Evolutionary conservation across 495 filamentous ascomycete species (phyloP).

Genomic region (Aspergillus egyptiacus): DNA sequence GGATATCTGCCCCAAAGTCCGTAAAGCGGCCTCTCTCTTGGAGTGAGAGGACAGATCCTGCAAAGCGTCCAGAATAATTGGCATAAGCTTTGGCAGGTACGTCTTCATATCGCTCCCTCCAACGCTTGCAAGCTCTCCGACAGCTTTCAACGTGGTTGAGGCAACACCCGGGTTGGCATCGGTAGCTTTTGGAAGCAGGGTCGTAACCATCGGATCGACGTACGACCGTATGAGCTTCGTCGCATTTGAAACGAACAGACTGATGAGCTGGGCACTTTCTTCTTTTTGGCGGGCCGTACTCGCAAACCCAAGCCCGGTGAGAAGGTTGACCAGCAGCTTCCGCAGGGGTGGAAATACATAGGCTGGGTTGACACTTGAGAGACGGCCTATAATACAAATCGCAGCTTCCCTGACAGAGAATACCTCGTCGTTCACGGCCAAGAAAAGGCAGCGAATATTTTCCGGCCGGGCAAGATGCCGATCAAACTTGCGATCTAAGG

Average conservation of each 20-base stretch:
- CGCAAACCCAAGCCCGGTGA: constrained; percentile 94
- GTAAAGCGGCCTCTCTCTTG: constrained; percentile 86
- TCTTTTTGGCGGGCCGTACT: constrained; percentile 89
- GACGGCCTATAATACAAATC: constrained; percentile 89
- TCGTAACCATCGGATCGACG: constrained; percentile 87
- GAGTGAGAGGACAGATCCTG: constrained; percentile 84
- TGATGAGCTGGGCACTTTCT: constrained; percentile 89
- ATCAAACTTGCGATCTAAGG: constrained; percentile 89
- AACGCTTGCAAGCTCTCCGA: constrained; percentile 88
- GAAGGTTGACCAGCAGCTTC: constrained; percentile 89
- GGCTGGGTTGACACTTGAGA: constrained; percentile 87
- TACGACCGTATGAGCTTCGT: constrained; percentile 89
- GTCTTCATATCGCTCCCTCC: constrained; percentile 85
- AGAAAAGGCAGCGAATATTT: constrained; percentile 90
- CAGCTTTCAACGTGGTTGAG: constrained; percentile 83
- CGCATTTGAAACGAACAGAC: constrained; percentile 83
- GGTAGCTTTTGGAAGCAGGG: constrained; percentile 79
- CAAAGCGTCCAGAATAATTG: constrained; percentile 83
- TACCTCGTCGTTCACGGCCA: constrained; percentile 92
- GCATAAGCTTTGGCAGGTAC: constrained; percentile 87
- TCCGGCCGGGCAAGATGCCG: constrained; percentile 90
- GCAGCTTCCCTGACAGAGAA: constrained; percentile 90
- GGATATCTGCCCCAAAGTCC: constrained; percentile 84
- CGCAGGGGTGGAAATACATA: constrained; percentile 93
- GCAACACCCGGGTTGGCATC: constrained; percentile 82